A percentile compares a stretch with the other conserved stretches of the same genome.
These are phyloP conservation scores for Globisporangium irregulare DNA, from an alignment of 352 stramenopile genomes.

Conservation along the genomic window DNA sequence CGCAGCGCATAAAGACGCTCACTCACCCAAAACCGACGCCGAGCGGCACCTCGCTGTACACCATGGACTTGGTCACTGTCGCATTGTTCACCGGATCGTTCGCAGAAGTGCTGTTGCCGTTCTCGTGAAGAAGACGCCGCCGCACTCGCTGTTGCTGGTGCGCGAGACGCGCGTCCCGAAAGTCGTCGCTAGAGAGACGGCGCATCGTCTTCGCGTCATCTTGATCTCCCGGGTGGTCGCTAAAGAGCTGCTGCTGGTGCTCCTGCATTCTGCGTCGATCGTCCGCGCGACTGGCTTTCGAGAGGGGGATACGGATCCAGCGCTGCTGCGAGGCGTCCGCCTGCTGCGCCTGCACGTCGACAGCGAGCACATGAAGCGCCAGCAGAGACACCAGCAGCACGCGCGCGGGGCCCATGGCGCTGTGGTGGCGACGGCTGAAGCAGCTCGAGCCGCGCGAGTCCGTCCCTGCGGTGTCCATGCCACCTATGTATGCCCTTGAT, in stretches of 20 bases:
- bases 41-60: slow-evolving; percentile 59
- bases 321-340: background rate
- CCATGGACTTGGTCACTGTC: slow-evolving; percentile 21
- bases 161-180: slow-evolving; percentile 19
- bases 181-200: slow-evolving; percentile 10
- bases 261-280: slow-evolving; percentile 2
- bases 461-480: slow-evolving; percentile 9
- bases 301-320: slow-evolving; percentile 27
- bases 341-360: background rate
- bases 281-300: slow-evolving; percentile 5
- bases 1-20: background rate
- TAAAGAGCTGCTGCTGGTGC: slow-evolving; percentile 14
- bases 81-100: slow-evolving; percentile 7
- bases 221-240: background rate
- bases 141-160: slow-evolving; percentile 51
- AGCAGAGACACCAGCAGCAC: background rate
- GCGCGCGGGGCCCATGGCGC: background rate
- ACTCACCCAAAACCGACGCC: slow-evolving; percentile 65
- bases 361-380: background rate
- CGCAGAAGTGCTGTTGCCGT: slow-evolving; percentile 9
- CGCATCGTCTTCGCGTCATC: too few species aligned
- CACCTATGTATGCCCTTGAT: background rate
- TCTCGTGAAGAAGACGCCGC: slow-evolving; percentile 28
- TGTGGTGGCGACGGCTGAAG: background rate
- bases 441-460: background rate